Base-by-base conservation (phyloP, 1,284 basidiomycete genomes). In the Rhizoctonia solani region DNA sequence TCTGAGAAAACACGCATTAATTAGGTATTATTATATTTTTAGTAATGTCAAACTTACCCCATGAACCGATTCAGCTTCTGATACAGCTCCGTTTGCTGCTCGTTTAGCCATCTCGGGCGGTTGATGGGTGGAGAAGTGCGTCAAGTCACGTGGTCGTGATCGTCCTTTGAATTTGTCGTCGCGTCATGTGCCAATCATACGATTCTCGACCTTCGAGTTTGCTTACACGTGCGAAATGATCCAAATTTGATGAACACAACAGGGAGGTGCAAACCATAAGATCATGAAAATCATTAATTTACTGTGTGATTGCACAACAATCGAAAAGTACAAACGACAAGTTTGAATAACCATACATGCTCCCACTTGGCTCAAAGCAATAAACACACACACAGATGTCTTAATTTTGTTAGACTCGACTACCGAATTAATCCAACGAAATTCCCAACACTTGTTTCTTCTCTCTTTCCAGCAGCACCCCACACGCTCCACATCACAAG, bases 401-500 rank as follows among this genome's bases (percentile, higher is more conserved):
- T n/a, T n/a, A n/a, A n/a, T n/a, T n/a, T n/a, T n/a, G n/a, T n/a
- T n/a, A n/a, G n/a, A n/a, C n/a, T n/a, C n/a, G n/a, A 23, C 30
- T 53, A 65, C 39, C 61, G 11, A 23, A 65, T 65, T 50, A 65
- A 39, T 4, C 61, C 61, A 39, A 65, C 50, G 4, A 50, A 50
- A 32, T 50, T 65, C 50, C 50, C 61, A 13, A 65, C 46, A 6
- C 61, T 50, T 37, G 44, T 32, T 13, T 65, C 61, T 19, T 42
- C 61, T 23, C 54, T 32, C 39, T 54, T 65, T 23, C 34, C 61
- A 16, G 54, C 39, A 8, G 50, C 49, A n/a, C 61, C 61, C 61
- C 61, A 65, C 4, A 65, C 49, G 21, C 50, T 65, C 61, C 61
- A 65, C 61, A 65, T 65, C 4, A 65, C 50, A 4, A 65, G 37